Conservation (phyloP, 768 basidiomycete genomes). For the Lactarius evosmus region DNA sequence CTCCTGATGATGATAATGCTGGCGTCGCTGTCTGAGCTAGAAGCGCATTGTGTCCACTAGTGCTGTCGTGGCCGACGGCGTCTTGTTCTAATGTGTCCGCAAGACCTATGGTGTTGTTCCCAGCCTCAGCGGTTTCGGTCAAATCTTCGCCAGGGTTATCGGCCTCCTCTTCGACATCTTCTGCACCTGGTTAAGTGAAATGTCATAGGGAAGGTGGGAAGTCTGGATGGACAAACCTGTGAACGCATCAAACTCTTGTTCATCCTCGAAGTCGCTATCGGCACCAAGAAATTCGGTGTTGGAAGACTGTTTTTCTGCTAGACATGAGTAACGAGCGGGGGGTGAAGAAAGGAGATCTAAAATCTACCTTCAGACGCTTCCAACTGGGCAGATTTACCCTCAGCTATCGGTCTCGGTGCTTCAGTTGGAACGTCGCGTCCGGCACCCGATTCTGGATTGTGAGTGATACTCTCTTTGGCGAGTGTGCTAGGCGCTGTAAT, state of each 20-base stretch:
- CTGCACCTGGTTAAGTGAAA: constrained; percentile 3
- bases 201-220: not conserved
- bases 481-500: not conserved
- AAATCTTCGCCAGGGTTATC: constrained; percentile 9
- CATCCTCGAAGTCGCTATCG: constrained; percentile 1
- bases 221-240: constrained; percentile 12
- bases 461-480: not conserved
- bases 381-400: not conserved
- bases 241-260: not conserved
- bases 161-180: constrained; percentile 14
- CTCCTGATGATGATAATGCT: not conserved
- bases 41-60: not conserved
- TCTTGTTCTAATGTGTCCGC: constrained; percentile 3
- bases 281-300: constrained; percentile 1
- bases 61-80: not conserved
- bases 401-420: not conserved
- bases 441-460: not conserved
- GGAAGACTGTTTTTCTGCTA: constrained; percentile 8
- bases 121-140: not conserved
- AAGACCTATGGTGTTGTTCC: not conserved
- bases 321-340: not conserved
- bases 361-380: constrained; percentile 12
- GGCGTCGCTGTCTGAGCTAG: constrained; percentile 5
- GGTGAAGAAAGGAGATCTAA: not conserved
- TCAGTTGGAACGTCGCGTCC: not conserved